Percentiles rank a stretch among this genome's conserved stretches.
Evolutionary conservation across 345 rosid genomes (phyloP).

Genomic region (Gossypium thurberi): DNA sequence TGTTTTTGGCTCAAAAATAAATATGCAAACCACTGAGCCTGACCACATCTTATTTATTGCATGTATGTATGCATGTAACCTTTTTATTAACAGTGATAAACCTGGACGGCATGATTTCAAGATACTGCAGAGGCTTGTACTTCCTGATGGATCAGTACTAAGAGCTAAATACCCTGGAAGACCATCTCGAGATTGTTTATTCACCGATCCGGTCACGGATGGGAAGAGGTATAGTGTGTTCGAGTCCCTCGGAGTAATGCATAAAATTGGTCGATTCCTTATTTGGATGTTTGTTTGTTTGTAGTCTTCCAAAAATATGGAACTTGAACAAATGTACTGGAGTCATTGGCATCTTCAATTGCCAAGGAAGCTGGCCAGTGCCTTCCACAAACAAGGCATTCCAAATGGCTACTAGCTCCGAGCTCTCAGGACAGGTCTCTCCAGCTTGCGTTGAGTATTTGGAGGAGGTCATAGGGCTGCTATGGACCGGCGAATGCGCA

Average conservation of each 20-base stretch:
- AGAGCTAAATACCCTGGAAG: constrained; percentile 58
- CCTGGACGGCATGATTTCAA: constrained; percentile 50
- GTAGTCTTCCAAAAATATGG: constrained; percentile 53
- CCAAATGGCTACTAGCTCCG: constrained; percentile 5
- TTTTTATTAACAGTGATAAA: constrained; percentile 38
- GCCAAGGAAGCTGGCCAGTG: constrained; percentile 46
- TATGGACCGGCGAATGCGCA: constrained; percentile 44
- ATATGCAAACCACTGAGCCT: neutral
- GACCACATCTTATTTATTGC: neutral
- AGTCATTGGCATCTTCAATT: constrained; percentile 48
- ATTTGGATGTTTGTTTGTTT: neutral
- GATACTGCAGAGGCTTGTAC: constrained; percentile 47
- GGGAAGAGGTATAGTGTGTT: constrained; percentile 34
- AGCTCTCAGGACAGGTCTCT: constrained; percentile 30
- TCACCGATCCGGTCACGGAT: constrained; percentile 48
- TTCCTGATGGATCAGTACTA: constrained; percentile 45
- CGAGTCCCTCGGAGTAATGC: neutral
- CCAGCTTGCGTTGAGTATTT: constrained; percentile 42
- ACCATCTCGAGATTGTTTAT: constrained; percentile 47
- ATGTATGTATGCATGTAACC: neutral
- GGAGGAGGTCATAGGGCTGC: constrained; percentile 42
- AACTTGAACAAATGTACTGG: constrained; percentile 48
- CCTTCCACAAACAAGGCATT: constrained; percentile 26
- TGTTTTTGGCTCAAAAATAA: neutral
- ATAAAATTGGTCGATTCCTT: neutral